Base-by-base conservation (phyloP, 2,329 filamentous ascomycete species). In the Rhytidhysteron rufulum region DNA sequence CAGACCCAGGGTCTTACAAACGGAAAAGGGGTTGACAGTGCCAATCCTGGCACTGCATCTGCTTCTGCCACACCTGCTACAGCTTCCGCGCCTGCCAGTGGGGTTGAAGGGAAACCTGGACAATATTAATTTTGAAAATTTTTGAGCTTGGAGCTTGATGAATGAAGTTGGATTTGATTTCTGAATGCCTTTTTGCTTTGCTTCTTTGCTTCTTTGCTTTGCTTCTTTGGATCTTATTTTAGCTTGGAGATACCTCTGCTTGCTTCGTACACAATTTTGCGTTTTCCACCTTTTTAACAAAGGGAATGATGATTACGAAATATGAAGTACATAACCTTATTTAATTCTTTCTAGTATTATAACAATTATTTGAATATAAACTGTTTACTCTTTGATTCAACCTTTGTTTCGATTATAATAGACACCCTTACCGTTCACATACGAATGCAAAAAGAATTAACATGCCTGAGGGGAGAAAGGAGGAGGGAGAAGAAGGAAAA, bases 1-100 rank as follows among this genome's bases (percentile, higher is more conserved):
- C 56, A 64, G 46, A 67, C 61, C 4, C 49, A 62, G 42, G 57
- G 55, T 10, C 40, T 66, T 24, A 49, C 53, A 29, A 50, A 54
- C 21, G 47, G 51, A 15, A 41, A 38, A 15, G 41, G 47, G 4
- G 48, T 51, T 1, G 44, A 39, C 16, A 43, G 39, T 22, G 39
- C 33, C 6, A 16, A 31, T 17, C 21, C 41, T 10, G 31, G 42
- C 8, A 46, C 45, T 35, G 50, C 43, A 9, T 43, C 47, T 5
- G 52, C 47, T 31, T 47, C 49, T 21, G 44, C 42, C 8, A 33
- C 39, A 5, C 41, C 49, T 29, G 36, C 19, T 2, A 42, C 36
- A 21, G 48, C 46, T 4, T 29, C 43, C 8, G 35, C 44, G 8
- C 47, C 50, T 5, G 41, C 47, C 18, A 55, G 49, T 43, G 57